Evolutionary conservation across 2,329 filamentous ascomycete genomes (phyloP), one percentile per base, ranked within the genome.

Genomic region (Botrytis tulipae): DNA sequence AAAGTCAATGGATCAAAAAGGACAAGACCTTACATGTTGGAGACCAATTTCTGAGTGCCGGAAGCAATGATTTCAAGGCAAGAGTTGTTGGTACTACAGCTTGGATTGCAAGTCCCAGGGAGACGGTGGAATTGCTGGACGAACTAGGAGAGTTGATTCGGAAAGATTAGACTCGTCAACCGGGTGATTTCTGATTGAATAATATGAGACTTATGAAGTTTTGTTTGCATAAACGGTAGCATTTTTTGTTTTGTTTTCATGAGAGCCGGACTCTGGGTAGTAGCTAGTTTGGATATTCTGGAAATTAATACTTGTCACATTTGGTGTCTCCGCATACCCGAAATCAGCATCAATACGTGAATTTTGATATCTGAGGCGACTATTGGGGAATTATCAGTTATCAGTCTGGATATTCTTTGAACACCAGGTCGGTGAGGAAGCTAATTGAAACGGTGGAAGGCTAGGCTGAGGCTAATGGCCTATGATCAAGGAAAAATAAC

Each of bases 41-140:
- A 22, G 96, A 99, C 83, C 96, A 99, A 84, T 99, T 99, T 82
- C 84, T 99, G 76, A 97, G 93, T 75, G 95, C 95, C 29, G 95
- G 95, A 0, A 94, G 94, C 25, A 99, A 99, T 83, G 96, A 99
- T 83, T 99, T 98, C 86, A 97, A 98, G 85, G 93, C 95, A 12
- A 87, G 95, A 44, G 89, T 94, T 78, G 95, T 97, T 32, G 96
- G 93, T 48, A 98, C 95, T 0, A 98, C 96, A 35, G 95, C 95
- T 1, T 99, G 96, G 96, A 97, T 99, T 77, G 95, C 96, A 1
- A 98, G 90, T 80, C 96, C 96, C 0, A 86, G 88, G 0, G 96
- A 99, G 86, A 99, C 96, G 44, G 93, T 97, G 57, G 90, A 93
- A 78, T 83, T 98, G 79, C 83, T 99, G 75, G 94, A 98, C 79